Evolutionary conservation across 345 rosid species (phyloP).

Genomic region (Trapa bicornis): DNA sequence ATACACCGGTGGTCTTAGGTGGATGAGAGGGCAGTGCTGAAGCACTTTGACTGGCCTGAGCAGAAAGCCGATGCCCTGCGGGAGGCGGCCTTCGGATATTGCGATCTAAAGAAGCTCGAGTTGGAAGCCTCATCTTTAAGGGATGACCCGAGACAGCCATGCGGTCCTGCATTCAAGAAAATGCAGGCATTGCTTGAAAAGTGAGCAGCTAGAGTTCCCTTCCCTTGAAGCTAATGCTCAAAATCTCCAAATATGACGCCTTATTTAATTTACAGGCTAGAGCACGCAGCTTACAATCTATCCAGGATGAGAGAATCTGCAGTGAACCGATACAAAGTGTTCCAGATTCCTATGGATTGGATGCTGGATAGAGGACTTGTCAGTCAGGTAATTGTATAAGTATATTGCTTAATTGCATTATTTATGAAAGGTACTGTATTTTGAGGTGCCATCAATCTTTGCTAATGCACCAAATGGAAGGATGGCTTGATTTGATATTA

Average conservation of each 20-base stretch:
- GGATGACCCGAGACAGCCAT: slow-evolving; percentile 52
- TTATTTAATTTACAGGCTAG: slow-evolving; percentile 35
- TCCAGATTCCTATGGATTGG: slow-evolving; percentile 81
- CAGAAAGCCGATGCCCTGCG: slow-evolving; percentile 81
- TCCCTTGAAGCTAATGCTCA: background rate
- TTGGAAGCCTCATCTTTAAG: slow-evolving; percentile 65
- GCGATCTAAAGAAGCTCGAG: slow-evolving; percentile 71
- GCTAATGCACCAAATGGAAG: too few species aligned
- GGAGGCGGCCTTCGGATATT: slow-evolving; percentile 88
- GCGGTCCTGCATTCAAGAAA: slow-evolving; percentile 65
- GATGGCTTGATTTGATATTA: too few species aligned
- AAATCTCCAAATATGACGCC: background rate
- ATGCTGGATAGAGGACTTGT: slow-evolving; percentile 85
- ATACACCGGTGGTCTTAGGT: slow-evolving; percentile 25
- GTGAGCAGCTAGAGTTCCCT: slow-evolving; percentile 20
- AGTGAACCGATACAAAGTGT: slow-evolving; percentile 43
- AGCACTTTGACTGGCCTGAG: slow-evolving; percentile 91
- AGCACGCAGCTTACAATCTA: slow-evolving; percentile 80
- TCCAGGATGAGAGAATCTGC: slow-evolving; percentile 90
- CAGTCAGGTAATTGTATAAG: slow-evolving; percentile 45
- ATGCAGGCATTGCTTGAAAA: slow-evolving; percentile 90
- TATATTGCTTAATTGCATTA: too few species aligned
- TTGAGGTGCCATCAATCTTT: too few species aligned
- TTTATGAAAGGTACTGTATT: too few species aligned
- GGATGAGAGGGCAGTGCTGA: slow-evolving; percentile 83